Conservation (phyloP, 1,284 basidiomycete genomes). For the Taiwanofungus camphoratus region DNA sequence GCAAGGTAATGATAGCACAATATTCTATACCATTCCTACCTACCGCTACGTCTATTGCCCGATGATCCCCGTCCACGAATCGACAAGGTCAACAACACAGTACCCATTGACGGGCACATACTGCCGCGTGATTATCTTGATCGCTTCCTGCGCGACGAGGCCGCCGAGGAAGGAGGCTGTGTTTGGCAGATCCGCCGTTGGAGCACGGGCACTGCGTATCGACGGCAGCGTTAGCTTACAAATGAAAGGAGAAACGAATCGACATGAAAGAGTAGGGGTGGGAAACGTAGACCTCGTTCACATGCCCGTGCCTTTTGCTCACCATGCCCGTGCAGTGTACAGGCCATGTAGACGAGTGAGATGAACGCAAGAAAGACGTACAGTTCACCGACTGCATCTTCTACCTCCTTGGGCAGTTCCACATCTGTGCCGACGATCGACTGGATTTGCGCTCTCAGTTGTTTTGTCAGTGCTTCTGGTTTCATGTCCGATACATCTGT, state of each 20-base stretch:
- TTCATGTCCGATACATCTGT: conserved; percentile 21
- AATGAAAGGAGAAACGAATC: no score
- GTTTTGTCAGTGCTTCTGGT: conserved; percentile 30
- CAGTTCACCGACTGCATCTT: conserved; percentile 74
- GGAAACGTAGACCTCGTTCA: no score
- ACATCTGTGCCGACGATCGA: conserved; percentile 29
- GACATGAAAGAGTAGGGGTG: no score
- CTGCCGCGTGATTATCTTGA: conserved; percentile 96
- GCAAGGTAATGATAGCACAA: no score
- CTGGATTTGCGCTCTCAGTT: conserved; percentile 30
- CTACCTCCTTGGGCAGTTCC: conserved; percentile 56
- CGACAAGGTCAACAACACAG: conserved; percentile 84
- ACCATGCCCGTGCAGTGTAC: no score
- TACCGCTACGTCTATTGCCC: conserved; percentile 6
- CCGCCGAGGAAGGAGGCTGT: conserved; percentile 93
- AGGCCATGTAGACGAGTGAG: not conserved
- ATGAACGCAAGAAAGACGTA: conserved; percentile 35
- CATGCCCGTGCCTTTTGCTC: no score
- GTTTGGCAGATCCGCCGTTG: conserved; percentile 84
- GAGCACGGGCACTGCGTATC: conserved; percentile 61
- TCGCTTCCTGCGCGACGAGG: conserved; percentile 93
- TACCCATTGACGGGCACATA: conserved; percentile 90
- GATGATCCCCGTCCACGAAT: conserved; percentile 66
- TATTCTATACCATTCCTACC: no score
- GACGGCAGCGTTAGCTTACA: conserved; percentile 5